Conservation (phyloP, 106 monocot genomes). For the Phalaenopsis aphrodite region DNA sequence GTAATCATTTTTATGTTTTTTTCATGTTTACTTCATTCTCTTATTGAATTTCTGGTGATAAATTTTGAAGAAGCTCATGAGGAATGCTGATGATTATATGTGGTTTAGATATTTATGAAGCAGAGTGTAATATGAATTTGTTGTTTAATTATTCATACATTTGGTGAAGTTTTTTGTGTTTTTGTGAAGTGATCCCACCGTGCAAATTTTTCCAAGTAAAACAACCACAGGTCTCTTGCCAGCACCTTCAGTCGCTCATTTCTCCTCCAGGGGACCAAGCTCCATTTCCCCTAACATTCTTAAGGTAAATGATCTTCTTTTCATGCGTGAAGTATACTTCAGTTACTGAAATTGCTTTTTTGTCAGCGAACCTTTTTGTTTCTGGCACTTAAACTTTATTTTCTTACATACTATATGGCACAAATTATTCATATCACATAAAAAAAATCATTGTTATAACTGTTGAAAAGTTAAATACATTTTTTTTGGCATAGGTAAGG, state of each 20-base stretch:
- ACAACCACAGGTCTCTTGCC: conserved; percentile 21
- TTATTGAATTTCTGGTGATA: no score
- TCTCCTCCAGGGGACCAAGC: conserved; percentile 69
- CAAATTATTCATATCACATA: no score
- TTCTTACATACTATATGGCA: no score
- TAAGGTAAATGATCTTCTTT: conserved; percentile 30
- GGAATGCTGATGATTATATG: no score
- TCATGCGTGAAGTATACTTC: background rate
- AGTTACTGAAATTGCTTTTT: background rate
- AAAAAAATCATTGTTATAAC: no score
- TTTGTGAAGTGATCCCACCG: conserved; percentile 30
- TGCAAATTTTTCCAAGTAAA: conserved; percentile 28
- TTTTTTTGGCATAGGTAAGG: no score
- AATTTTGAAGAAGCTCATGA: no score
- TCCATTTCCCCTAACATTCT: conserved; percentile 51
- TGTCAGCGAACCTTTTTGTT: background rate
- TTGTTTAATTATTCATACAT: background rate
- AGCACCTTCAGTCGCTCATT: conserved; percentile 56
- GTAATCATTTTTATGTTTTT: conserved; percentile 11
- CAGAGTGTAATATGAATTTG: no score
- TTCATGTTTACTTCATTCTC: no score
- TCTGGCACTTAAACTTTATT: no score
- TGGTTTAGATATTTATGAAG: no score
- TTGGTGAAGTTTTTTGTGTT: background rate
- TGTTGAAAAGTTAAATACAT: no score